Evolutionary conservation across 2,329 filamentous ascomycete genomes (phyloP).

Genomic region (Verticillium albo-atrum): DNA sequence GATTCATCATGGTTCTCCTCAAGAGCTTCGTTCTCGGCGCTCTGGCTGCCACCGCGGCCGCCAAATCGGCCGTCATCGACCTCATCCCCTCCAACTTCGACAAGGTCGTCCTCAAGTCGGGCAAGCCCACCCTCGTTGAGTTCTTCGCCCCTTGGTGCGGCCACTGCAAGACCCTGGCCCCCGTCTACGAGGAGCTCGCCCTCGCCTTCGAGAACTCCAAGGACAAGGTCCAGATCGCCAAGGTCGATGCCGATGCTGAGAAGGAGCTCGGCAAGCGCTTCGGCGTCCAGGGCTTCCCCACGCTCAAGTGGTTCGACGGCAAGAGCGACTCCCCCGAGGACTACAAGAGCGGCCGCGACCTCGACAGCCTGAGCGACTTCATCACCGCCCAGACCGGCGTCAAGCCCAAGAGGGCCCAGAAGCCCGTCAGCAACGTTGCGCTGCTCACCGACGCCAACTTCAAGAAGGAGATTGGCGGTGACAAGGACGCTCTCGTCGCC

Average conservation of each 20-base stretch:
- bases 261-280: slow-evolving; percentile 79
- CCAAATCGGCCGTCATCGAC: slow-evolving; percentile 82
- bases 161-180: slow-evolving; percentile 97
- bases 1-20: slow-evolving; percentile 46
- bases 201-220: slow-evolving; percentile 65
- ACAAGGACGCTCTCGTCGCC: slow-evolving; percentile 88
- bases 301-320: slow-evolving; percentile 95
- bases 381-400: slow-evolving; percentile 83
- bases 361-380: slow-evolving; percentile 79
- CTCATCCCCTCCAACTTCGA: slow-evolving; percentile 91
- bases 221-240: slow-evolving; percentile 78
- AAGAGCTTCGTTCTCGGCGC: slow-evolving; percentile 57
- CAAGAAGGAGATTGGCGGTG: slow-evolving; percentile 69
- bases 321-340: slow-evolving; percentile 82
- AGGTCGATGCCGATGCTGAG: slow-evolving; percentile 92
- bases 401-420: slow-evolving; percentile 72
- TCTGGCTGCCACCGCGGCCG: slow-evolving; percentile 51
- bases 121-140: slow-evolving; percentile 93
- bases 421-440: slow-evolving; percentile 69
- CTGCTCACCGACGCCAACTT: slow-evolving; percentile 80
- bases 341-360: slow-evolving; percentile 80
- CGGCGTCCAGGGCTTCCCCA: slow-evolving; percentile 91
- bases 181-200: slow-evolving; percentile 89
- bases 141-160: slow-evolving; percentile 99
- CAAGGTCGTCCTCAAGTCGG: slow-evolving; percentile 78